Evolutionary conservation across 2,329 filamentous ascomycete genomes (phyloP), one percentile per base, ranked within the genome.

Genomic region (Pseudocercospora eumusae): DNA sequence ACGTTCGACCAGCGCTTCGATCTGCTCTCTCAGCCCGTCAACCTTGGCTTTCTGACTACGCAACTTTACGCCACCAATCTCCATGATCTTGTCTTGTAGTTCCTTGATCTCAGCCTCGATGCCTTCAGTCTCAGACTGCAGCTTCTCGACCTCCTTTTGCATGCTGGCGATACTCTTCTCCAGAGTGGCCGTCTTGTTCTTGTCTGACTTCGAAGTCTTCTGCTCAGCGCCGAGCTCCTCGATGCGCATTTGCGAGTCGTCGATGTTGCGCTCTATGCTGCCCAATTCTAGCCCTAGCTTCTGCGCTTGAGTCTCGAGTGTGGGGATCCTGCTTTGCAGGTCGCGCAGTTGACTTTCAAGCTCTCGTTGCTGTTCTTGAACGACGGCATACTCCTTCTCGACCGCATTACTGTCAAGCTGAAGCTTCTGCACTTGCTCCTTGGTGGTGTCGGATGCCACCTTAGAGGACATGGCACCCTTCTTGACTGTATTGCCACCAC

Each of bases 381-480:
- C 92, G 67, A 89, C 86, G 60, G 90, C 84, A 75, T 95, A 96
- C 61, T 90, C 88, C 69, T 88, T 82, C 75, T 99, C 95, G 66
- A 96, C 83, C 1, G 86, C 81, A 72, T 99, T 93, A 2, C 93
- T 89, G 71, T 97, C 93, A 50, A 85, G 81, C 75, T 99, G 95
- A 13, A 97, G 85, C 77, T 95, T 93, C 55, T 84, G 75, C 3
- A 99, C 93, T 71, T 96, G 90, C 68, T 98, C 93, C 75, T 92
- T 93, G 56, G 87, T 90, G 15, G 89, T 90, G 61, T 96, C 92
- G 1, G 91, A 85, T n/a, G 90, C 88, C 50, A 96, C 87, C 77
- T 96, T 98, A 10, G 93, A 96, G 0, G 93, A 98, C 96, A 99
- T 99, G 61, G 92, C 87, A 0, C 96, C 96, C 73, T 88, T 92